Percentiles rank a stretch among this genome's conserved stretches.
Evolutionary conservation across 345 rosid genomes (phyloP).

Genomic region (Salix purpurea): DNA sequence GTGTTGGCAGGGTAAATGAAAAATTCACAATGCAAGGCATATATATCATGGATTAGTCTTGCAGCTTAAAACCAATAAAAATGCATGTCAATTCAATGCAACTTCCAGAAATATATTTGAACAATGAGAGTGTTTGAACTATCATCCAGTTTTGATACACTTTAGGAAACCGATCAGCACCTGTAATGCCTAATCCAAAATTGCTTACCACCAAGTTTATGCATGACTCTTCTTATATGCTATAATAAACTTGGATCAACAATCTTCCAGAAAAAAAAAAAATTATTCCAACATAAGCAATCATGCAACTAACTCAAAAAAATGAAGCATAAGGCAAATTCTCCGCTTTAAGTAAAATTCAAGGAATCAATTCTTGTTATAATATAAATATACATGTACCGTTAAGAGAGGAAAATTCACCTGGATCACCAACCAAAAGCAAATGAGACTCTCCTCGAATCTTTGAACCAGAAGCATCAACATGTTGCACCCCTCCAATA

Average conservation of each 20-base stretch:
- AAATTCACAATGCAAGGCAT: neutral
- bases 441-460: conserved; percentile 95
- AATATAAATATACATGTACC: neutral
- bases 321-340: neutral
- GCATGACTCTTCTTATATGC: neutral
- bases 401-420: conserved; percentile 28
- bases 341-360: neutral
- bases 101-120: neutral
- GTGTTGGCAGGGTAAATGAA: neutral
- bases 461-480: conserved; percentile 93
- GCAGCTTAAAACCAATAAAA: neutral
- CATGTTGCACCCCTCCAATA: conserved; percentile 94
- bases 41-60: neutral
- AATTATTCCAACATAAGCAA: neutral
- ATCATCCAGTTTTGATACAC: neutral
- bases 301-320: neutral
- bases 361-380: neutral
- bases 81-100: neutral
- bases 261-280: neutral
- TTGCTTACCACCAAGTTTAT: neutral
- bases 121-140: neutral
- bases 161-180: neutral
- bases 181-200: neutral
- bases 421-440: conserved; percentile 97
- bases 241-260: neutral